Evolutionary conservation across 169 alveolate species (phyloP), one percentile per base, ranked within the genome.

Genomic region (Cryptosporidium xiaoi): DNA sequence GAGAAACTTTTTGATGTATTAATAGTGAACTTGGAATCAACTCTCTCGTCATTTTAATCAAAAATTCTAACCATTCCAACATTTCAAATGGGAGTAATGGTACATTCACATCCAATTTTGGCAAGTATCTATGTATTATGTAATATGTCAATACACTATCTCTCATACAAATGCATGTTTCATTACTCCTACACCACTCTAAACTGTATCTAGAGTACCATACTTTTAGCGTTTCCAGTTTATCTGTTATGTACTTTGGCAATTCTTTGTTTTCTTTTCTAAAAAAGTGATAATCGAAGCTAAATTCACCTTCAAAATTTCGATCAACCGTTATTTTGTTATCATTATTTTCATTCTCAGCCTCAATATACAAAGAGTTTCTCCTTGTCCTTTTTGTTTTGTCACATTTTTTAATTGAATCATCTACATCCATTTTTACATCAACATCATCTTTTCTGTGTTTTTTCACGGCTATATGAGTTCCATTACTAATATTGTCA

Each of bases 11-110:
- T 58, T 91, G 92, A 46, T 84, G 92, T 16, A 60, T 51, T n/a
- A 36, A 16, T 12, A 90, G 50, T 1, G 92, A 77, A 24, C 40
- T 82, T 18, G 93, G 90, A 18, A 82, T 53, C 1, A 85, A 46
- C 68, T 77, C 92, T 18, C 82, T 66, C 18, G 91, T 69, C 64
- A 62, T 82, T 33, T 20, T 60, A 24, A 91, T 64, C 16, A 95
- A 87, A 62, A 90, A 95, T 27, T 83, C 83, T 4, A 91, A 64
- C 97, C 97, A 95, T 55, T 50, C n/a, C 18, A 90, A 24, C 48
- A 95, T 91, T 66, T 95, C 97, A 18, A 85, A 83, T 5, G 97
- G 97, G 33, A 95, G 82, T 50, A 95, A 82, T 10, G 96, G 96
- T 62, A 83, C 90, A 82, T 94, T 93, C 31, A 91, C 82, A 64